Evolutionary conservation across 306 rosid species (phyloP), one percentile per base, ranked within the genome.

Genomic region (Rosa chinensis): DNA sequence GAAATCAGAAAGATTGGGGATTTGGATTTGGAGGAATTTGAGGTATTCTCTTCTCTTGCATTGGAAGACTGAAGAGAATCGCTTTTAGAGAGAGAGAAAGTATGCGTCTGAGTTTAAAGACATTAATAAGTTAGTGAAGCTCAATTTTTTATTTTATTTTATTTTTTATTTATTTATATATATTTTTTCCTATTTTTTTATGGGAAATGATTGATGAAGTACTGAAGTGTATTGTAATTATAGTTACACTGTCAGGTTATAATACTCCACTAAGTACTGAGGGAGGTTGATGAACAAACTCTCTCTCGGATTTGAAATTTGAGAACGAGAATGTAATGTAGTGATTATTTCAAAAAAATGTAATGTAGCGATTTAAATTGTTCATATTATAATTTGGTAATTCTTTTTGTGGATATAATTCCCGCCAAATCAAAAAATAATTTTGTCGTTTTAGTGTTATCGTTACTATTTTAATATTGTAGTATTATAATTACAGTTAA

Each of bases 11-110:
- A 88, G 82, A 89, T 69, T 75, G 78, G 78, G 77, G 72, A 83
- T 32, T 71, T 79, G 72, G 90, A 85, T 78, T 88, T 68, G 70
- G 59, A 85, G 85, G 84, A 85, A 88, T 83, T 78, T 83, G 74
- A 35, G 71, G 80, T 86, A 81, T 79, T 78, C 66, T 82, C 83
- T 80, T 80, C 72, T 40, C 72, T 42, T 78, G 77, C 90, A 85
- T 85, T 86, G 83, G 70, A 72, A 73, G 82, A 63, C 73, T 80
- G 92, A 84, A 81, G 87, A 87, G 87, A 90, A 91, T 92, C 89
- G 90, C 89, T 89, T 76, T 81, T 67, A 80, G 74, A 74, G 86
- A 81, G 82, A 74, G 69, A 48, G 75, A 70, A 49, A 72, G 42
- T 42, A 72, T 21, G 3, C 55, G 66, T 37, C 52, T 45, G 80